Percentiles rank a stretch among this genome's conserved stretches.
These are phyloP conservation scores for Epichloe sp. DNA, from an alignment of 2,329 filamentous ascomycete genomes.

Conservation along the genomic window DNA sequence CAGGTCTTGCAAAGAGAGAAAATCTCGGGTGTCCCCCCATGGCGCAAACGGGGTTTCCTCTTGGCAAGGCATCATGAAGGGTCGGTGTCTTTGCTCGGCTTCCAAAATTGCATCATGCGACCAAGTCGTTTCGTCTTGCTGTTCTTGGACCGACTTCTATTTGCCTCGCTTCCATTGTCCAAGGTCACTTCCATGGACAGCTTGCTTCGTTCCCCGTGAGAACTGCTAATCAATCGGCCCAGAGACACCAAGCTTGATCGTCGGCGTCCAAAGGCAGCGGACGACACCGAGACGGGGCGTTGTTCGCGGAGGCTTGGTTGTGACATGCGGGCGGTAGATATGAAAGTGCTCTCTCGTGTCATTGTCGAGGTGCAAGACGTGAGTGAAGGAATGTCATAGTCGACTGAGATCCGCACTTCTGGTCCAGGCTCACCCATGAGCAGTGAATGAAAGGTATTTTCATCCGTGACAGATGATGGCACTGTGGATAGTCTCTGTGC, in stretches of 20 bases:
- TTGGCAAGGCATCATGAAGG: slow-evolving; percentile 11
- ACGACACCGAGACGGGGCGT: slow-evolving; percentile 49
- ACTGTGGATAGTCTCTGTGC: slow-evolving; percentile 61
- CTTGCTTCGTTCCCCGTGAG: slow-evolving; percentile 63
- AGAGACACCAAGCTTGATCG: slow-evolving; percentile 66
- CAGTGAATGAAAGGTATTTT: slow-evolving; percentile 56
- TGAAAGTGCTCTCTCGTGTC: slow-evolving; percentile 51
- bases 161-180: slow-evolving; percentile 39
- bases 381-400: slow-evolving; percentile 56
- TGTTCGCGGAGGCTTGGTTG: slow-evolving; percentile 38
- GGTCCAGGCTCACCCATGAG: slow-evolving; percentile 63
- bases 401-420: slow-evolving; percentile 56
- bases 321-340: slow-evolving; percentile 31
- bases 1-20: background rate
- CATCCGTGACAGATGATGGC: slow-evolving; percentile 60
- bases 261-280: slow-evolving; percentile 51
- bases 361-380: slow-evolving; percentile 69
- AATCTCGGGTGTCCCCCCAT: background rate
- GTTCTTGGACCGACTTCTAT: slow-evolving; percentile 38
- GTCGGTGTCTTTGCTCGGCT: slow-evolving; percentile 35
- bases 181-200: slow-evolving; percentile 53
- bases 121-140: slow-evolving; percentile 60
- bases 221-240: slow-evolving; percentile 61
- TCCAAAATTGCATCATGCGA: slow-evolving; percentile 71
- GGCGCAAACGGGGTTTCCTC: background rate